Evolutionary conservation across 371 early-diverging fungal genomes (phyloP).

Genomic region (Thermomucor indicae-seudaticae): DNA sequence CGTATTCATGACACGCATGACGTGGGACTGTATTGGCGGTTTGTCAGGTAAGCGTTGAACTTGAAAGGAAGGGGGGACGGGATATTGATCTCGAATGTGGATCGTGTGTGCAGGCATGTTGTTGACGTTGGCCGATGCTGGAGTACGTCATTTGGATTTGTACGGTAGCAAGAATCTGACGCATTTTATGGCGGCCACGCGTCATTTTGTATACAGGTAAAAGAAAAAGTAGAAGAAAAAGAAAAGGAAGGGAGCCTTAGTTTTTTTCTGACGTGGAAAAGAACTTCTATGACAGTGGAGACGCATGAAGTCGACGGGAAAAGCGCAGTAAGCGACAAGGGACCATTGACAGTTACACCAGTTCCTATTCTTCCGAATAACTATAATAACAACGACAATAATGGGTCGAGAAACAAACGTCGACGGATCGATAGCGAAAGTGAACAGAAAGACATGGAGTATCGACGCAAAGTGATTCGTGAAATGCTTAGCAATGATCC

Average conservation of each 20-base stretch:
- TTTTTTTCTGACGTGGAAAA: conserved; percentile 4
- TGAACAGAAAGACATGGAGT: conserved; percentile 19
- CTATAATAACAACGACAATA: neutral
- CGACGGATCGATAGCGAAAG: neutral
- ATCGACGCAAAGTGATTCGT: conserved; percentile 27
- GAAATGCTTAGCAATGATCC: conserved; percentile 55
- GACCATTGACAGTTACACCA: conserved; percentile 60
- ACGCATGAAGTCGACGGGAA: conserved; percentile 41
- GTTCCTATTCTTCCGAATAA: conserved; percentile 52
- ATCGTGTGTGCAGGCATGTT: conserved; percentile 70
- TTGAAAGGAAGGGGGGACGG: too few relatives aligned
- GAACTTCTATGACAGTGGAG: conserved; percentile 40
- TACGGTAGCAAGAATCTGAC: conserved; percentile 76
- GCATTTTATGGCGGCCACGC: conserved; percentile 76
- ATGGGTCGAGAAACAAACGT: conserved; percentile 11
- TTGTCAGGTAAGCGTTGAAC: conserved; percentile 73
- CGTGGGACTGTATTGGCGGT: conserved; percentile 87
- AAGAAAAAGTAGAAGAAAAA: neutral
- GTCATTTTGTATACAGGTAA: conserved; percentile 45
- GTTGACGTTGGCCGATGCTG: conserved; percentile 82
- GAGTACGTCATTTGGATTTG: conserved; percentile 53
- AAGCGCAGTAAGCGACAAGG: conserved; percentile 46
- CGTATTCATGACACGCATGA: conserved; percentile 75
- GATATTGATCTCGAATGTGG: neutral
- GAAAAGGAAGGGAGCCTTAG: neutral